Percentiles rank a stretch among this genome's conserved stretches.
phyloP scores from a whole-genome alignment of 257 asterid genomes.

The Primulina tabacum region DNA sequence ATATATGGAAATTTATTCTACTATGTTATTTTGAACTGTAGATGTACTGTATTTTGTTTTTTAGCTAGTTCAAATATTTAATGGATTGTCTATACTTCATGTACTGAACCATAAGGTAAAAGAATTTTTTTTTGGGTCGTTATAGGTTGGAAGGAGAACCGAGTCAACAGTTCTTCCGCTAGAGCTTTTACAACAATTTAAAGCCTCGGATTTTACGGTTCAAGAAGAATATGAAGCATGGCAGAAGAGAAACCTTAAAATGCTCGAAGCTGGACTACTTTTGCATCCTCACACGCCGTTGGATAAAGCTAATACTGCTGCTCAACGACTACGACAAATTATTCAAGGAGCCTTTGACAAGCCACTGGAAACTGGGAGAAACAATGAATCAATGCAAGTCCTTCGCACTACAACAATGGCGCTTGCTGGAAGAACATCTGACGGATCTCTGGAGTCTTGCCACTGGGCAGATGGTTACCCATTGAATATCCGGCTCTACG shows the following conservation, averaged over 20 bases:
- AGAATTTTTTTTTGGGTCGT: constrained; percentile 6
- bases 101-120: constrained; percentile 4
- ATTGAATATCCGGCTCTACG: constrained; percentile 84
- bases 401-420: constrained; percentile 84
- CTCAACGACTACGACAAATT: constrained; percentile 73
- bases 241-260: constrained; percentile 90
- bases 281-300: constrained; percentile 79
- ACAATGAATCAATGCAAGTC: constrained; percentile 95
- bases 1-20: not conserved
- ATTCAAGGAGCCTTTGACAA: constrained; percentile 72
- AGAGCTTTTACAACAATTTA: constrained; percentile 96
- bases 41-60: constrained; percentile 2
- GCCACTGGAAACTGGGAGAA: constrained; percentile 97
- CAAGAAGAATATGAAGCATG: constrained; percentile 79
- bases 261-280: constrained; percentile 94
- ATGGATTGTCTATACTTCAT: not conserved
- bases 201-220: constrained; percentile 85
- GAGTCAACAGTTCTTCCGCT: constrained; percentile 87
- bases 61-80: not conserved
- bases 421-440: constrained; percentile 76
- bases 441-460: constrained; percentile 68
- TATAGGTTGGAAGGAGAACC: constrained; percentile 75
- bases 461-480: constrained; percentile 99
- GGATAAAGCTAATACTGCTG: constrained; percentile 66
- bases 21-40: not conserved